A percentile compares a stretch with the other conserved stretches of the same genome.
Evolutionary conservation across 208 protist genomes (phyloP).

Genomic region (Acanthamoeba castellanii): DNA sequence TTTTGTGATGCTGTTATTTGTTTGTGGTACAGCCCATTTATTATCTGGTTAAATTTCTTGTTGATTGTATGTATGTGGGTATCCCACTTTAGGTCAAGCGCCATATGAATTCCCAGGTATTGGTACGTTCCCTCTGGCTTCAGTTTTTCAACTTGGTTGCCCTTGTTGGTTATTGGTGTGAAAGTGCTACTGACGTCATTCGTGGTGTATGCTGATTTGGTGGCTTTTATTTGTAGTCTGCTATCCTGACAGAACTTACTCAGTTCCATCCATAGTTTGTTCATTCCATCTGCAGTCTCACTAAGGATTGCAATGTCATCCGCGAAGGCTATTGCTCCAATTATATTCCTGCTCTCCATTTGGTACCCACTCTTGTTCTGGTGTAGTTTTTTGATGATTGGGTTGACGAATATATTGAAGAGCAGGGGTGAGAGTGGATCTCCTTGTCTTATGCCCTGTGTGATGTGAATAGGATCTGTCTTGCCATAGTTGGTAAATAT

Average conservation of each 20-base stretch:
- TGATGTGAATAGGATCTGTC: background rate
- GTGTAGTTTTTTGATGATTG: background rate
- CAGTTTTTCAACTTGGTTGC: background rate
- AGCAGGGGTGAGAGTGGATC: background rate
- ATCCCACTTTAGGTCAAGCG: background rate
- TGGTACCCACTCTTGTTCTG: background rate
- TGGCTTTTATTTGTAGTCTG: background rate
- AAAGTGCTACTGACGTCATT: background rate
- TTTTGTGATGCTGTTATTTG: background rate
- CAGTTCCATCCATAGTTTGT: background rate
- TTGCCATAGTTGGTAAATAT: background rate
- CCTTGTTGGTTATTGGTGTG: background rate
- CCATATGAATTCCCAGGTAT: background rate
- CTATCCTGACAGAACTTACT: background rate
- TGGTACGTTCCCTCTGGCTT: background rate
- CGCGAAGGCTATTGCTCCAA: background rate
- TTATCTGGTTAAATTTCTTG: background rate
- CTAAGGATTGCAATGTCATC: background rate
- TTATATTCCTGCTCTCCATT: background rate
- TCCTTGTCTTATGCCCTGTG: background rate
- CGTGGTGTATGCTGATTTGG: background rate
- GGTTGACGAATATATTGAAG: background rate
- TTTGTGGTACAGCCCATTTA: background rate
- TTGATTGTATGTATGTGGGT: background rate
- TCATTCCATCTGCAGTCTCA: background rate